Evolutionary conservation across 176 grass and related monocot species (phyloP), one percentile per base, ranked within the genome.

Genomic region (Ensete glaucum): DNA sequence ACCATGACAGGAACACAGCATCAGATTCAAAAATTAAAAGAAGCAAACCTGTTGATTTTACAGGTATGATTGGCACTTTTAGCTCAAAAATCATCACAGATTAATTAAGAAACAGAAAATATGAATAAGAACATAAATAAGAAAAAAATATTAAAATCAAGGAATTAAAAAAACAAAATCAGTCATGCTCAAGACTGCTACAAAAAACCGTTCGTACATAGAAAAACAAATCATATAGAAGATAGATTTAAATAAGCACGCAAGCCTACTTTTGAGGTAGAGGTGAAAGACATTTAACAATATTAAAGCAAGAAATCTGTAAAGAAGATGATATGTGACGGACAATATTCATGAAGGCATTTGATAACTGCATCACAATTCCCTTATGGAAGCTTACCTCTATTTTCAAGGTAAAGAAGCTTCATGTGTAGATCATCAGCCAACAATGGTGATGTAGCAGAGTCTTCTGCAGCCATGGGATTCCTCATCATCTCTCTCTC

Each of bases 351-450:
- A 60, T 60, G 57, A 43, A 43, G 29, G 29, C 3, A 3, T 4
- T 34, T 4, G 29, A 34, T 34, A 34, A 34, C 29, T 34, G 3
- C 5, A 43, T 43, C 0, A 43, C 34, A 43, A 43, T 43, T 27
- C 20, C 11, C 50, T n/a, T 34, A 59, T 11, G 71, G 13, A 50
- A 57, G 12, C 82, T 75, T 62, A 98, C 95, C 95, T 98, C 95
- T 93, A 58, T 93, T 93, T 93, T 98, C 95, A 70, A 98, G 82
- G 84, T 98, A 98, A 62, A 85, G 27, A 85, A 98, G 90, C 60
- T 93, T 98, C 95, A 91, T 91, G 77, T 84, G 82, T 73, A 89
- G 77, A 83, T 91, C 90, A 60, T 98, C 95, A 17, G 90, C 95
- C 59, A 93, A 84, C 67, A 98, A 85, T 78, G 95, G 95, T 9